Evolutionary conservation across 169 alveolate genomes (phyloP).

Genomic region (Plasmodium relictum): DNA sequence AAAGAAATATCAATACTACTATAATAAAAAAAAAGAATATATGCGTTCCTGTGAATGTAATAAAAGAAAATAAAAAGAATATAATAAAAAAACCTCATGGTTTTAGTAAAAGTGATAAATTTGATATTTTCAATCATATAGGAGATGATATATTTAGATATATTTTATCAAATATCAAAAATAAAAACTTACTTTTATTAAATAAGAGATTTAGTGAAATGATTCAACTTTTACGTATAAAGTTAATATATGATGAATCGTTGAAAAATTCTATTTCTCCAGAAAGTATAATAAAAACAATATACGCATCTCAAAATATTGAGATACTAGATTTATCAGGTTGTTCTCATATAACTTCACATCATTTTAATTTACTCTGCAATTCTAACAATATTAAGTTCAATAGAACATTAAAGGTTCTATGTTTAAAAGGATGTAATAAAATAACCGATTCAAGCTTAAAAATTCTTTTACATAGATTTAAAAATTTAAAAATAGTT

Average conservation of each 20-base stretch:
- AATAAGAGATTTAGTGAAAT: conserved; percentile 42
- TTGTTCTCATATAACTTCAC: conserved; percentile 61
- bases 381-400: conserved; percentile 53
- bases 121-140: conserved; percentile 34
- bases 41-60: conserved; percentile 49
- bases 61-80: conserved; percentile 18
- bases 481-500: conserved; percentile 17
- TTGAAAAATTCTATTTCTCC: conserved; percentile 68
- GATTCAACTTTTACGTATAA: conserved; percentile 20
- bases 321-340: conserved; percentile 58
- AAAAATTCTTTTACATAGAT: conserved; percentile 47
- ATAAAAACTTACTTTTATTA: conserved; percentile 42
- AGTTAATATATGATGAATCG: conserved; percentile 50
- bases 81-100: neutral
- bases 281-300: conserved; percentile 60
- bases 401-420: conserved; percentile 18
- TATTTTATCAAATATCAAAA: conserved; percentile 44
- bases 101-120: conserved; percentile 42
- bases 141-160: conserved; percentile 71
- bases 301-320: conserved; percentile 23
- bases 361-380: conserved; percentile 50
- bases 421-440: conserved; percentile 41
- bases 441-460: conserved; percentile 59
- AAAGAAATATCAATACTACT: neutral
- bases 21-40: conserved; percentile 49